Evolutionary conservation across 2,329 filamentous ascomycete genomes (phyloP).

Genomic region (Rhinocladiella similis): DNA sequence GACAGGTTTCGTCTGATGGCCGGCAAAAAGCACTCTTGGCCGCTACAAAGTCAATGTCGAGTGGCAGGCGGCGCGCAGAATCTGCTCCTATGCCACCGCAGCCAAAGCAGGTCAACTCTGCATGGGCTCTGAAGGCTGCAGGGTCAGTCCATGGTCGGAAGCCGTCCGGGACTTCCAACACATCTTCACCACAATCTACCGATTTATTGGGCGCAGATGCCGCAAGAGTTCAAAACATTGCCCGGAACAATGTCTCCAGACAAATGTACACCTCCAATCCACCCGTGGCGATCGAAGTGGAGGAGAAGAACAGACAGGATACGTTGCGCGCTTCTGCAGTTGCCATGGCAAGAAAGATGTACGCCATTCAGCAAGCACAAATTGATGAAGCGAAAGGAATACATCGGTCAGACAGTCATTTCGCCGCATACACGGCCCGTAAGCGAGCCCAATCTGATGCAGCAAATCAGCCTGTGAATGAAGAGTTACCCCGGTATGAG

Average conservation of each 20-base stretch:
- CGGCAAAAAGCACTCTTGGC: conserved; percentile 69
- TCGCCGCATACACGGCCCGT: conserved; percentile 37
- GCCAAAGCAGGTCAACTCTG: conserved; percentile 47
- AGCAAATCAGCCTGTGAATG: conserved; percentile 15
- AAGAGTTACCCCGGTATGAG: conserved; percentile 27
- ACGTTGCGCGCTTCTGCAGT: conserved; percentile 78
- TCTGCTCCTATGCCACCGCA: conserved; percentile 57
- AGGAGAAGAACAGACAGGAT: conserved; percentile 72
- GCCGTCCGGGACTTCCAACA: conserved; percentile 45
- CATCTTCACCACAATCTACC: conserved; percentile 46
- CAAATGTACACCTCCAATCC: conserved; percentile 79
- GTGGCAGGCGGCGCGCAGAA: conserved; percentile 60
- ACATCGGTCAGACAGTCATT: conserved; percentile 36
- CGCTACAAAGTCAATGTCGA: conserved; percentile 73
- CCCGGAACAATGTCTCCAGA: conserved; percentile 66
- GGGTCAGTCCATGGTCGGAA: conserved; percentile 59
- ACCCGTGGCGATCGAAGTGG: conserved; percentile 67
- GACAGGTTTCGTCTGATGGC: conserved; percentile 51
- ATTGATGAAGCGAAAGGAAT: conserved; percentile 49
- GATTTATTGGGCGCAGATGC: conserved; percentile 46
- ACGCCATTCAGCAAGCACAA: conserved; percentile 65
- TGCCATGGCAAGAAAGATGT: conserved; percentile 89
- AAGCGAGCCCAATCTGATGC: conserved; percentile 30
- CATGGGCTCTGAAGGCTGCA: conserved; percentile 70
- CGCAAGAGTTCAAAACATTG: conserved; percentile 64